Evolutionary conservation across 495 filamentous ascomycete species (phyloP), one percentile per base, ranked within the genome.

Genomic region (Haplographium delicatum): DNA sequence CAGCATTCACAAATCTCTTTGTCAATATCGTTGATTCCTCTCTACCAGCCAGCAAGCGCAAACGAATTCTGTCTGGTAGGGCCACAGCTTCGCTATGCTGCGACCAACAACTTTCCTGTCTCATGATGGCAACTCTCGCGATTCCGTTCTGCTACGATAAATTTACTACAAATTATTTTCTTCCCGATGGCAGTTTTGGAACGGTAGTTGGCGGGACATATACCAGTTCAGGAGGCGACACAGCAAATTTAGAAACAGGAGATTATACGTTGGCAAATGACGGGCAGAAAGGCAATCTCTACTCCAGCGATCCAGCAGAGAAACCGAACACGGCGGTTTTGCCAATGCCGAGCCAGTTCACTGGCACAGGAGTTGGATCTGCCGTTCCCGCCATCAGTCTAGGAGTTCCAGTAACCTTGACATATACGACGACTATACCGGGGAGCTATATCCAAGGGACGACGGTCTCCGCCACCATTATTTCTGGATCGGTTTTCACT

Each of bases 121-220:
- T 58, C 18, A 45, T 44, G 23, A 47, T 59, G 8, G 10, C 44
- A 15, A 50, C 50, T 8, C 26, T 55, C 6, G 15, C 27, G 24
- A 54, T 61, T 10, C 56, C 51, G 16, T 51, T 58, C 44, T 57
- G 53, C 25, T 57, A 70, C 47, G 66, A 73, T 47, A 63, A 62
- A 31, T 72, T 67, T 51, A 72, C 71, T 0, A 73, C 71, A 1
- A 62, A 72, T 22, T 72, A 49, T 41, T 59, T 59, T 30, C 65
- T 72, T 26, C 63, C 70, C 8, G 70, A 68, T 35, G 66, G 64
- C 9, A 66, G 66, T 13, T 66, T 54, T 22, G 71, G 71, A 9
- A 64, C 65, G 3, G 54, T 72, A 2, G 56, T 59, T 3, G 54
- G 55, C 1, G 71, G 70, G 27, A 34, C 62, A 10, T 72, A 68